Conservation (phyloP, 139 green algal genomes). For the Chlamydomonas sphaeroides region DNA sequence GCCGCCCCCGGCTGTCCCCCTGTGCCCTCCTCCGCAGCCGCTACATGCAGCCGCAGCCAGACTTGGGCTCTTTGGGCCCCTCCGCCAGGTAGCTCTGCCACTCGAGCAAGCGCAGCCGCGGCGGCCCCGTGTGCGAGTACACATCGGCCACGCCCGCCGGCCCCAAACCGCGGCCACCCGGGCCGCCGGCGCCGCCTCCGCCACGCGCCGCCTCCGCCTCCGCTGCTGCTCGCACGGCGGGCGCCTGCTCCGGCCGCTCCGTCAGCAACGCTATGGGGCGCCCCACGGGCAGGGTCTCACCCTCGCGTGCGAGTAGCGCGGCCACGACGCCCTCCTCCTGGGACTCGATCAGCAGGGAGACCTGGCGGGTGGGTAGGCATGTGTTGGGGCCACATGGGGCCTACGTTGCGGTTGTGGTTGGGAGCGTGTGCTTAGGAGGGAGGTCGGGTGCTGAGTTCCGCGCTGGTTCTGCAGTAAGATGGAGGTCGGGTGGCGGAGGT, state of each 20-base stretch:
- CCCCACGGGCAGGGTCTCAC: slow-evolving; percentile 19
- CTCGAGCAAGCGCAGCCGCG: slow-evolving; percentile 1
- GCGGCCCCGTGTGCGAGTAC: not conserved
- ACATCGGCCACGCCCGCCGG: not conserved
- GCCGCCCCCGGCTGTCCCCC: no score
- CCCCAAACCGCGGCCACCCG: no score
- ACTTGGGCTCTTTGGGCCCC: not conserved
- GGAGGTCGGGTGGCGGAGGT: no score
- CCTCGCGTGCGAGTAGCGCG: not conserved
- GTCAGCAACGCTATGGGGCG: slow-evolving; percentile 1
- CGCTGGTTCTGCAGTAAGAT: no score
- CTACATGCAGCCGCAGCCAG: slow-evolving; percentile 15
- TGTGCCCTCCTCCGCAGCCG: no score
- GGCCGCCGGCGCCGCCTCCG: not conserved
- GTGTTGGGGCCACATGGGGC: no score
- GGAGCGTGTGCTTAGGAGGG: no score
- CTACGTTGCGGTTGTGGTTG: no score
- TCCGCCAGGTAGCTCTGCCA: slow-evolving; percentile 23
- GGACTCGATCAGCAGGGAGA: slow-evolving; percentile 33
- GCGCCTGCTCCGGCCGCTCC: not conserved
- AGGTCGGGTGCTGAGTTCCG: no score
- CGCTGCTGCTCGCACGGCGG: not conserved
- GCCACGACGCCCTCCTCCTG: slow-evolving; percentile 33
- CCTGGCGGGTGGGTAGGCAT: not conserved
- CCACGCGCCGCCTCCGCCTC: not conserved